Percentiles rank a stretch among this genome's conserved stretches.
phyloP scores from a whole-genome alignment of 495 filamentous ascomycete genomes.

The Annulohypoxylon stygium region DNA sequence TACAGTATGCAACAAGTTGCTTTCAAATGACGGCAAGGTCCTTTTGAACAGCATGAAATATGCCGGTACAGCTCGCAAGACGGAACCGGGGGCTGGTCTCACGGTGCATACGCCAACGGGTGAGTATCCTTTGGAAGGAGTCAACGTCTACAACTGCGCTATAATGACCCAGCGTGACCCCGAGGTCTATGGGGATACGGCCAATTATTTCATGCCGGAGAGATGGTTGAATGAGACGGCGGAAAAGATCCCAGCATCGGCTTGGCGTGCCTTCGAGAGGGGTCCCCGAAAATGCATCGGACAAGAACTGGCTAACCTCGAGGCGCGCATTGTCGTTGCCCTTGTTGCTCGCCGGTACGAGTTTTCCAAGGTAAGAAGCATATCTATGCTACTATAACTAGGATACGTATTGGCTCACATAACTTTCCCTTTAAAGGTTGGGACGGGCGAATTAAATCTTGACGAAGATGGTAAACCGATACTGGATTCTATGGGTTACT shows the following conservation, averaged over 20 bases:
- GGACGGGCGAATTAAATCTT: conserved; percentile 54
- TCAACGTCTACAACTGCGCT: conserved; percentile 66
- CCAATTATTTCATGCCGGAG: conserved; percentile 70
- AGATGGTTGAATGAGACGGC: conserved; percentile 61
- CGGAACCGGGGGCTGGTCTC: conserved; percentile 49
- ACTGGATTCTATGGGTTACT: conserved; percentile 56
- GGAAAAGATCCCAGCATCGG: conserved; percentile 47
- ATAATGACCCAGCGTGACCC: conserved; percentile 70
- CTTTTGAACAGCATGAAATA: conserved; percentile 53
- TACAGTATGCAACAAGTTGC: conserved; percentile 1
- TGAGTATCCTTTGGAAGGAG: conserved; percentile 63
- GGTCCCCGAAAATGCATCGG: conserved; percentile 71
- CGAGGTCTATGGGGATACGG: conserved; percentile 67
- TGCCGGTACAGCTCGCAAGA: conserved; percentile 55
- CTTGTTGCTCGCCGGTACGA: conserved; percentile 56
- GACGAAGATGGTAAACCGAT: conserved; percentile 36
- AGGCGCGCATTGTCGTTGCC: conserved; percentile 56
- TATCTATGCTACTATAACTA: background rate
- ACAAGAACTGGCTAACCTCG: conserved; percentile 65
- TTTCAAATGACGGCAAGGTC: conserved; percentile 50
- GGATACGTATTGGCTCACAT: background rate
- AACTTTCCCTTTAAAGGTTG: conserved; percentile 50
- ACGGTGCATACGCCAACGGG: conserved; percentile 50
- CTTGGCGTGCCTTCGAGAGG: conserved; percentile 67
- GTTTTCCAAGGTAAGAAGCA: conserved; percentile 52